Evolutionary conservation across 768 basidiomycete genomes (phyloP).

Genomic region (Rhodotorula taiwanensis): DNA sequence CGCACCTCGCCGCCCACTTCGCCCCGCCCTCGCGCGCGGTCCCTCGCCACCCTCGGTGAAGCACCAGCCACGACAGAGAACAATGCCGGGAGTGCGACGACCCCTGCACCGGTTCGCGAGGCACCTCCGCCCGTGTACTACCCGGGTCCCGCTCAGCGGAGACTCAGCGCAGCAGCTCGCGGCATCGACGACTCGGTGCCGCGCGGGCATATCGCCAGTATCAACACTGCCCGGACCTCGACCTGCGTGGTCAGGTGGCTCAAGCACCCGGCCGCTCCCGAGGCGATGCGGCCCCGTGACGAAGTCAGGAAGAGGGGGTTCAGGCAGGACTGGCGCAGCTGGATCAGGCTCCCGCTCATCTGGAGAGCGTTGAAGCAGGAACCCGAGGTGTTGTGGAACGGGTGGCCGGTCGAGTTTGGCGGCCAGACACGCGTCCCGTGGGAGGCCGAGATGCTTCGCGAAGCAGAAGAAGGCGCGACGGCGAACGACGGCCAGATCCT

Average conservation of each 20-base stretch:
- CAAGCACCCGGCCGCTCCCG: constrained; percentile 14
- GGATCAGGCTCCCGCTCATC: not conserved
- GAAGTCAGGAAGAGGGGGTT: no score
- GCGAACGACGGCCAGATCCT: not conserved
- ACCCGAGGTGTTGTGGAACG: constrained; percentile 8
- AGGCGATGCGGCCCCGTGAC: not conserved
- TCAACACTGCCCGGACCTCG: constrained; percentile 17
- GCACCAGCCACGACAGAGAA: no score
- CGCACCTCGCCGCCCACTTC: not conserved
- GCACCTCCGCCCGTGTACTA: constrained; percentile 24
- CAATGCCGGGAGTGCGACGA: no score
- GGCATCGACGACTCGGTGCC: not conserved
- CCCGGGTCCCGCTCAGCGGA: constrained; percentile 6
- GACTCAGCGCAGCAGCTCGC: not conserved
- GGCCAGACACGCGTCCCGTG: constrained; percentile 2
- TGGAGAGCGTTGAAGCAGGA: constrained; percentile 2
- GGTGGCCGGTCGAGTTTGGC: constrained; percentile 30
- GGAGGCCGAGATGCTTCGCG: not conserved
- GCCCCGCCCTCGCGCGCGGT: not conserved
- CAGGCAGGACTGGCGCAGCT: constrained; percentile 1
- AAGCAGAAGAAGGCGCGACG: no score
- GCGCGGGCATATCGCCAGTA: constrained; percentile 7
- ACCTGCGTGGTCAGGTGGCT: constrained; percentile 10
- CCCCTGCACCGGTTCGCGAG: not conserved
- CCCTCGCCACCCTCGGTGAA: no score